Percentiles rank a stretch among this genome's conserved stretches.
phyloP scores from a whole-genome alignment of 306 rosid species.

The Geum urbanum region DNA sequence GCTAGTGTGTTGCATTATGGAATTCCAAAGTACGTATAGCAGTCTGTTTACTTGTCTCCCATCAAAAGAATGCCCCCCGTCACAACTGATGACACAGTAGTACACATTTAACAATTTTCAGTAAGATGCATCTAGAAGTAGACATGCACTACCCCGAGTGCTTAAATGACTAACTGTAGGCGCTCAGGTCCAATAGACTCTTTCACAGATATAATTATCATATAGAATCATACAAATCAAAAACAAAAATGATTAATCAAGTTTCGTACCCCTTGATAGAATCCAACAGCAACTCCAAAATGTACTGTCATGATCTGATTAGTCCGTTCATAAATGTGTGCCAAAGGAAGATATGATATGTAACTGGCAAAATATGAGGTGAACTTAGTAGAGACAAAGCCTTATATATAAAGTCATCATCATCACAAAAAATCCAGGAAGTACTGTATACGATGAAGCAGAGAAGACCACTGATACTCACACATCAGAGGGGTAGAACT shows the following conservation, averaged over 20 bases:
- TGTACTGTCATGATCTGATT: slow-evolving; percentile 66
- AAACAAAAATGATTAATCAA: slow-evolving; percentile 5
- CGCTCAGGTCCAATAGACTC: not conserved
- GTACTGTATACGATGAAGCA: not conserved
- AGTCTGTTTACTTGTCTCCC: not conserved
- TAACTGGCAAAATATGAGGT: slow-evolving; percentile 54
- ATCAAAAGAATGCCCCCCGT: not conserved
- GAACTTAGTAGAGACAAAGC: slow-evolving; percentile 27
- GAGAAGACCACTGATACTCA: slow-evolving; percentile 41
- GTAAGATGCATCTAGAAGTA: not conserved
- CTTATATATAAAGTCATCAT: slow-evolving; percentile 27
- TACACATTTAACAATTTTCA: not conserved
- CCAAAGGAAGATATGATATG: slow-evolving; percentile 95
- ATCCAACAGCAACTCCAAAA: slow-evolving; percentile 88
- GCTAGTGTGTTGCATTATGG: not conserved
- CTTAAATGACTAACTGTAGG: not conserved
- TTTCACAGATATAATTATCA: not conserved
- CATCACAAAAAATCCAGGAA: slow-evolving; percentile 14
- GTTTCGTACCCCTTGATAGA: slow-evolving; percentile 89
- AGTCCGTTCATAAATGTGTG: slow-evolving; percentile 92
- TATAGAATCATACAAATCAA: not conserved
- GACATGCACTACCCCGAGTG: not conserved
- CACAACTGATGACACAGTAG: not conserved
- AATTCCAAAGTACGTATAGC: not conserved
- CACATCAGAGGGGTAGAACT: slow-evolving; percentile 76